Evolutionary conservation across 805 yeast species (phyloP).

Genomic region (Yarrowia divulgata): DNA sequence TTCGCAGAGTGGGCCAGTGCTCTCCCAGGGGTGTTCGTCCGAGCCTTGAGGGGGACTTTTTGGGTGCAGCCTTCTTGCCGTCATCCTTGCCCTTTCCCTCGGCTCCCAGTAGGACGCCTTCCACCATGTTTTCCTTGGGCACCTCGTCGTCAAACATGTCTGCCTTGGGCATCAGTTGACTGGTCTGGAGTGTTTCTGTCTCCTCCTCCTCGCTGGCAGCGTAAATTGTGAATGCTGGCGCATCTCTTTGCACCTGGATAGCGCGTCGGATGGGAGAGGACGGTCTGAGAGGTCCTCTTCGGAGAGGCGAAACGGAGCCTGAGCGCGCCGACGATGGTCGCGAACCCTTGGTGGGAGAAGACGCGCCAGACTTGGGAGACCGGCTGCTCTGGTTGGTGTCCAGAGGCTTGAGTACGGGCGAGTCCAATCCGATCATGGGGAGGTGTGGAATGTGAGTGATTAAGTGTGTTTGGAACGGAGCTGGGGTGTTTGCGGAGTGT

Average conservation of each 20-base stretch:
- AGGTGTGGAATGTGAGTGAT: conserved; percentile 26
- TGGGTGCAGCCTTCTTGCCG: background rate
- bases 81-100: conserved; percentile 19
- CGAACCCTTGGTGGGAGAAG: conserved; percentile 28
- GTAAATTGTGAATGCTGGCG: conserved; percentile 34
- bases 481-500: background rate
- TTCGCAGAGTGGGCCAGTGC: conserved; percentile 27
- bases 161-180: conserved; percentile 10
- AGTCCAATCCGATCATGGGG: conserved; percentile 36
- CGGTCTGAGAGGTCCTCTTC: conserved; percentile 6
- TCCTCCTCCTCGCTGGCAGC: conserved; percentile 35
- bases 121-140: conserved; percentile 38
- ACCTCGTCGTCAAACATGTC: conserved; percentile 37
- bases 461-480: conserved; percentile 1
- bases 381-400: conserved; percentile 33
- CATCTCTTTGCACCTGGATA: conserved; percentile 25
- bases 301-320: conserved; percentile 28
- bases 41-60: conserved; percentile 3
- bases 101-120: background rate
- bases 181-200: background rate
- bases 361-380: conserved; percentile 27
- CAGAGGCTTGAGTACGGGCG: conserved; percentile 36
- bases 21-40: conserved; percentile 32
- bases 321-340: conserved; percentile 19
- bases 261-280: conserved; percentile 35